Evolutionary conservation across 2,329 filamentous ascomycete species (phyloP).

Genomic region (Penicillium rolfsii): DNA sequence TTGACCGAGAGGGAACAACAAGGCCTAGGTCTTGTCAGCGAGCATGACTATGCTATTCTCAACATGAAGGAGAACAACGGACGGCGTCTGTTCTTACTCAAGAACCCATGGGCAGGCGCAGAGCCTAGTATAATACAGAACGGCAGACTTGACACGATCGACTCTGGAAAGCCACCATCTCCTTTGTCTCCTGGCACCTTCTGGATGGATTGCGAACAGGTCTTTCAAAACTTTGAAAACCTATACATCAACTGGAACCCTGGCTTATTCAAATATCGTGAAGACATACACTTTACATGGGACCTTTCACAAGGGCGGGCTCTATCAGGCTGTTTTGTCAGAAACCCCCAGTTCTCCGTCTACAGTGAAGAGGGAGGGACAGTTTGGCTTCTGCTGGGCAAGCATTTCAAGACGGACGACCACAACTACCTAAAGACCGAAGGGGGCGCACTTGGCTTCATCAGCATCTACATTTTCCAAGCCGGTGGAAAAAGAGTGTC

Average conservation of each 20-base stretch:
- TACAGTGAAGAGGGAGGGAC: constrained; percentile 58
- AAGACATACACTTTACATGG: constrained; percentile 93
- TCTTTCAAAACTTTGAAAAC: constrained; percentile 90
- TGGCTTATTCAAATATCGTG: constrained; percentile 73
- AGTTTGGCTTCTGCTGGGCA: constrained; percentile 82
- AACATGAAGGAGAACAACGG: constrained; percentile 69
- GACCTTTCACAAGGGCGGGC: constrained; percentile 56
- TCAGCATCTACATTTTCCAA: constrained; percentile 81
- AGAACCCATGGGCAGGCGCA: constrained; percentile 89
- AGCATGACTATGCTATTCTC: constrained; percentile 93
- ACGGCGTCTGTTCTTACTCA: constrained; percentile 74
- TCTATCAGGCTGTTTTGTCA: constrained; percentile 73
- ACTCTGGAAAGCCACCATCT: constrained; percentile 20
- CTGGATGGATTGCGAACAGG: constrained; percentile 88
- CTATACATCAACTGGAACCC: constrained; percentile 99
- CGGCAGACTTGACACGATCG: constrained; percentile 2
- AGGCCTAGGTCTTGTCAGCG: constrained; percentile 77
- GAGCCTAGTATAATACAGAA: constrained; percentile 51
- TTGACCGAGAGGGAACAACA: constrained; percentile 77
- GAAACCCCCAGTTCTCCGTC: constrained; percentile 64
- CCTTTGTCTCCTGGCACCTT: constrained; percentile 70
- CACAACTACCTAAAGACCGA: constrained; percentile 45
- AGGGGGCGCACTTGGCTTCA: constrained; percentile 71
- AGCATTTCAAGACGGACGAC: constrained; percentile 77
- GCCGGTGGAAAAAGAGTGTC: constrained; percentile 72